Evolutionary conservation across 2,329 filamentous ascomycete genomes (phyloP).

Genomic region (Claviceps arundinis): DNA sequence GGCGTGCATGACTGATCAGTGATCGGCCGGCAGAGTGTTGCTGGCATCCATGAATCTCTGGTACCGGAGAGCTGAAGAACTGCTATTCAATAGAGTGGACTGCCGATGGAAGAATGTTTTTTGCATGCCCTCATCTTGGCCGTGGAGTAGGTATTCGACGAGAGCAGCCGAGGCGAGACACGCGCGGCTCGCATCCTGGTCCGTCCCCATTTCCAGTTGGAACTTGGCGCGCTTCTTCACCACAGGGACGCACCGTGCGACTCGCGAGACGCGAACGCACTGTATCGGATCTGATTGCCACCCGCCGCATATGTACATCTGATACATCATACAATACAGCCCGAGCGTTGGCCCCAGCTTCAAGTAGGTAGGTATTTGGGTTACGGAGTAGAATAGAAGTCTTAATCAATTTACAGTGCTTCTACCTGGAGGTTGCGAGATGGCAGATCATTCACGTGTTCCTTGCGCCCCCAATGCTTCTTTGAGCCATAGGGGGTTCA

Average conservation of each 20-base stretch:
- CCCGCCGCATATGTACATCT: not conserved
- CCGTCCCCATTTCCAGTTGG: not conserved
- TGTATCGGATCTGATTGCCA: not conserved
- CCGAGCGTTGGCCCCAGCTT: not conserved
- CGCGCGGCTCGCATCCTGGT: no score
- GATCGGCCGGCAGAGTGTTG: not conserved
- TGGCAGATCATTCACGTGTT: no score
- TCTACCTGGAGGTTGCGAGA: no score
- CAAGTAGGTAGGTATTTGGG: no score
- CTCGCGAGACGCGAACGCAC: not conserved
- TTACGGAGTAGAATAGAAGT: no score
- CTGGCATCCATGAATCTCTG: not conserved
- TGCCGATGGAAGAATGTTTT: not conserved
- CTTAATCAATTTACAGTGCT: no score
- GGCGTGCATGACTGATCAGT: not conserved
- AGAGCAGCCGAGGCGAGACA: not conserved
- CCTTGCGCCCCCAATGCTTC: no score
- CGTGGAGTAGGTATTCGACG: not conserved
- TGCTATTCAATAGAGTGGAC: not conserved
- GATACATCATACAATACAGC: no score
- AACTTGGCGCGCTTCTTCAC: not conserved
- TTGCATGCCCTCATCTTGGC: not conserved
- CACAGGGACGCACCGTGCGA: not conserved
- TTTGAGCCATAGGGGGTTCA: no score
- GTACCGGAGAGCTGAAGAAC: not conserved